Evolutionary conservation across 2,329 filamentous ascomycete genomes (phyloP).

Genomic region (Scedosporium dehoogii): DNA sequence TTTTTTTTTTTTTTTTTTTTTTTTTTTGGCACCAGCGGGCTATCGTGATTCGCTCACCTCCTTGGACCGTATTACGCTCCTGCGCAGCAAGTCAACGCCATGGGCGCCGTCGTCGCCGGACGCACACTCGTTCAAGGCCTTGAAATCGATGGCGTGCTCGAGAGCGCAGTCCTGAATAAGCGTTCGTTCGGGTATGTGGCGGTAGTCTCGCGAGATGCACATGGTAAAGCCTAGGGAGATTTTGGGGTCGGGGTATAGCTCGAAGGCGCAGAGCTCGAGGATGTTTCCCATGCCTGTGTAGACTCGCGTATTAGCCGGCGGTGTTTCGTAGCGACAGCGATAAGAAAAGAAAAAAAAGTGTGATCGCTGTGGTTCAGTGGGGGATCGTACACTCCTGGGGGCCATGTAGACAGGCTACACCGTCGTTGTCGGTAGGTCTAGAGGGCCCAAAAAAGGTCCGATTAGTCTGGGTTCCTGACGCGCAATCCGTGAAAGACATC

Average conservation of each 20-base stretch:
- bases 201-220: conserved; percentile 71
- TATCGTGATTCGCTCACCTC: conserved; percentile 30
- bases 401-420: conserved; percentile 81
- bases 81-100: conserved; percentile 56
- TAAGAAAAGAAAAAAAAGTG: background rate
- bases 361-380: background rate
- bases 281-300: conserved; percentile 70
- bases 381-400: conserved; percentile 59
- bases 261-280: conserved; percentile 79
- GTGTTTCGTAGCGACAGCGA: background rate
- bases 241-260: conserved; percentile 76
- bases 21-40: no score
- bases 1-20: no score
- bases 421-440: conserved; percentile 65
- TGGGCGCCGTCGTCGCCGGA: conserved; percentile 64
- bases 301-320: background rate
- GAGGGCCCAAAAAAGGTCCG: background rate
- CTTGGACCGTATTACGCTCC: conserved; percentile 55
- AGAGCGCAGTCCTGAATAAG: conserved; percentile 81
- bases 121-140: conserved; percentile 71
- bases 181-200: conserved; percentile 64
- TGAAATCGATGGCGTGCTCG: conserved; percentile 81
- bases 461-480: conserved; percentile 4
- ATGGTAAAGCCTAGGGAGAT: conserved; percentile 87
- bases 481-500: background rate